Percentiles rank a stretch among this genome's conserved stretches.
These are phyloP conservation scores for Hypoxylon sp. DNA, from an alignment of 2,329 filamentous ascomycete genomes.

Conservation along the genomic window DNA sequence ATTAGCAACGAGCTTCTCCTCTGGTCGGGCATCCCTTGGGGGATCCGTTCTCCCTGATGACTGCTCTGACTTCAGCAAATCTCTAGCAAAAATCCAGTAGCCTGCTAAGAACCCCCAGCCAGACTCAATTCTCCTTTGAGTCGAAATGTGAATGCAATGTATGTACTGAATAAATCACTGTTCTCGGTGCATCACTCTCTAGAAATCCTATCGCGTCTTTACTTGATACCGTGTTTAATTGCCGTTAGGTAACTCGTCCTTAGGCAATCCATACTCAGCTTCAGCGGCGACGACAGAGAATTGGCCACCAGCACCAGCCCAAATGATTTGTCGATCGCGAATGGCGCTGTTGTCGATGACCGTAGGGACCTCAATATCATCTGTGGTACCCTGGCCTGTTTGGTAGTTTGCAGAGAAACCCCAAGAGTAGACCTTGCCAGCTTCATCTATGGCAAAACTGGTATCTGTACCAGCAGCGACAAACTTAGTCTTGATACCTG, in stretches of 20 bases:
- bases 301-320: slow-evolving; percentile 90
- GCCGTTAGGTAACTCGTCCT: slow-evolving; percentile 38
- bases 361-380: slow-evolving; percentile 84
- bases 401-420: slow-evolving; percentile 87
- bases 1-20: slow-evolving; percentile 1
- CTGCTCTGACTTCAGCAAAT: slow-evolving; percentile 11
- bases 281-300: slow-evolving; percentile 75
- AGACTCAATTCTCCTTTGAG: slow-evolving; percentile 16
- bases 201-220: background rate
- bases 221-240: slow-evolving; percentile 8
- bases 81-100: slow-evolving; percentile 7
- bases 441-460: slow-evolving; percentile 76
- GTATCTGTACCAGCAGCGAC: slow-evolving; percentile 80
- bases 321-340: slow-evolving; percentile 79
- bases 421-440: slow-evolving; percentile 82
- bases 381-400: slow-evolving; percentile 81
- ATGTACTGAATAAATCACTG: slow-evolving; percentile 23
- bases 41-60: slow-evolving; percentile 1
- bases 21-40: slow-evolving; percentile 3
- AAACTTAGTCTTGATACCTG: slow-evolving; percentile 66
- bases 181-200: slow-evolving; percentile 9
- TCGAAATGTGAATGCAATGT: slow-evolving; percentile 14
- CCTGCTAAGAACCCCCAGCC: slow-evolving; percentile 7
- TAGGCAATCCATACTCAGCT: slow-evolving; percentile 35
- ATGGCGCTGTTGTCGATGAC: slow-evolving; percentile 88